These are phyloP conservation scores for Petrea volubilis DNA, from an alignment of 257 asterid species.

Conservation along the genomic window DNA sequence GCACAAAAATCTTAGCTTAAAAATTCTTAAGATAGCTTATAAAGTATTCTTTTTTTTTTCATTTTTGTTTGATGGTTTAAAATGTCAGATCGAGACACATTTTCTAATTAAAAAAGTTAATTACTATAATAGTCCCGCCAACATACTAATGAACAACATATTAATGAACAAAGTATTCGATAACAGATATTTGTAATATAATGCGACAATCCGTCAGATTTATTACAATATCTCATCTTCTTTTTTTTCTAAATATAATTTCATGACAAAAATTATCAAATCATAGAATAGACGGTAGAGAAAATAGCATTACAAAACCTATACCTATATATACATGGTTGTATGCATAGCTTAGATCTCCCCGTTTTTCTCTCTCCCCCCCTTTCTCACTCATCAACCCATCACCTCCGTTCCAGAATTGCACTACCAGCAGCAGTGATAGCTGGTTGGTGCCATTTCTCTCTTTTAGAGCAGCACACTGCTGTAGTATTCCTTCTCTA, in stretches of 20 bases:
- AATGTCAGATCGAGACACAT: too few species aligned
- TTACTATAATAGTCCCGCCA: too few species aligned
- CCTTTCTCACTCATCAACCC: conserved; percentile 12
- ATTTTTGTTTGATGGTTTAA: too few species aligned
- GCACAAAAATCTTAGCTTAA: too few species aligned
- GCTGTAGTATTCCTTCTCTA: background rate
- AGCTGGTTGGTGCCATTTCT: conserved; percentile 21
- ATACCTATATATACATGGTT: background rate
- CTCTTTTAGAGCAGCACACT: conserved; percentile 5
- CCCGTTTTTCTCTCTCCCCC: conserved; percentile 11
- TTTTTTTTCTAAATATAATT: background rate
- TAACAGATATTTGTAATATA: too few species aligned
- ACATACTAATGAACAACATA: too few species aligned
- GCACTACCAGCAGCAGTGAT: conserved; percentile 18
- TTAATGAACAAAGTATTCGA: too few species aligned
- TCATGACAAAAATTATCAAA: background rate
- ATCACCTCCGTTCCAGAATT: conserved; percentile 17
- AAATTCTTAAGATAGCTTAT: too few species aligned
- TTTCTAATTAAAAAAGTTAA: too few species aligned
- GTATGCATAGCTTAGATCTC: background rate
- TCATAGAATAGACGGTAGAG: background rate
- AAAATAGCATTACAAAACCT: background rate
- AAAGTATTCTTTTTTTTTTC: too few species aligned
- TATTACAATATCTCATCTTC: background rate
- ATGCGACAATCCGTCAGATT: too few species aligned